These are phyloP conservation scores for Smallanthus sonchifolius DNA, from an alignment of 129 eudicot genomes.

Conservation along the genomic window DNA sequence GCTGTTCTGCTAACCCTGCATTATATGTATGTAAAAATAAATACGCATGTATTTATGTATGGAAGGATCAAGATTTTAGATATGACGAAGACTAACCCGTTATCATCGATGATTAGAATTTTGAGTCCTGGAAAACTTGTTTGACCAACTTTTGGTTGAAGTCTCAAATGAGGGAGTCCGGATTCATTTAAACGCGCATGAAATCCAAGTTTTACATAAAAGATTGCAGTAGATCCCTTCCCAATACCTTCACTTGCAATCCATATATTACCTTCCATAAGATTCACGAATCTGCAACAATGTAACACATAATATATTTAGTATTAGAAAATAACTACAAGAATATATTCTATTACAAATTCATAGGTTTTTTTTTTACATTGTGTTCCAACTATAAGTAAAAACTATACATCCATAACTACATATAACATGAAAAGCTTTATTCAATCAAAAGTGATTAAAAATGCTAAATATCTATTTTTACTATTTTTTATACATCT, in stretches of 20 bases:
- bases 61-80: background rate
- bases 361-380: background rate
- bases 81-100: constrained; percentile 62
- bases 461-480: background rate
- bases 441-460: background rate
- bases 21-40: background rate
- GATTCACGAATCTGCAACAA: constrained; percentile 65
- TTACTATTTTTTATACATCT: background rate
- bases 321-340: background rate
- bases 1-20: constrained; percentile 78
- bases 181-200: constrained; percentile 51
- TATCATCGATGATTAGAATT: constrained; percentile 75
- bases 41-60: background rate
- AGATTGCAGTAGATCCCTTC: constrained; percentile 72
- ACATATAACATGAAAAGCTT: background rate
- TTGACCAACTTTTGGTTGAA: constrained; percentile 42
- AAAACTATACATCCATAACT: background rate
- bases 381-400: background rate
- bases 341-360: background rate
- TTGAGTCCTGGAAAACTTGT: constrained; percentile 65
- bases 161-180: constrained; percentile 39
- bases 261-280: constrained; percentile 92
- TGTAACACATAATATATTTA: background rate
- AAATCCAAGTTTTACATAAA: constrained; percentile 71
- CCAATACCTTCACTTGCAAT: constrained; percentile 95